Base-by-base conservation (phyloP, 768 basidiomycete genomes). In the Pisolithus orientalis region DNA sequence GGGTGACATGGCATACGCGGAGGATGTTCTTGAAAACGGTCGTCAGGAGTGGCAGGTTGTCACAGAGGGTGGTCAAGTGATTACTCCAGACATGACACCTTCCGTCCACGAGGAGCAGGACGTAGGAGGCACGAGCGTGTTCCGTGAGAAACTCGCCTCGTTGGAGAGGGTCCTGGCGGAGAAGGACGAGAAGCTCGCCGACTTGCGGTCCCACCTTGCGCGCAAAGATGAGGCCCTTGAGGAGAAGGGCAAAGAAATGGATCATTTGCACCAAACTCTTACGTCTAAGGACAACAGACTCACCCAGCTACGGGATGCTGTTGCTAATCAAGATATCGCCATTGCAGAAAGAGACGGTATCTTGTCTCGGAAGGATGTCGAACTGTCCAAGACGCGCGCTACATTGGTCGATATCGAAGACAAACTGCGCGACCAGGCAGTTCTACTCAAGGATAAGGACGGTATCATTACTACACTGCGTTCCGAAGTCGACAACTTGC, bases 141-240 rank as follows among this genome's bases (percentile, higher is more conserved):
- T 56, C 10, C 56, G 63, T 29, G 34, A 45, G 6, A 54, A 66
- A 16, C 43, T 59, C 44, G 45, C 57, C 10, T 52, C 50, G 14
- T 53, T 53, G 28, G 55, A 64, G 39, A 47, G 50, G n/a, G 52
- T 50, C 34, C 43, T 71, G 44, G 54, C 57, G 13, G 62, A 62
- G 49, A 65, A 65, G 53, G 61, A 60, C 56, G 42, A 52, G 31
- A 65, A 59, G 53, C 54, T 69, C 31, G 59, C 57, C 43, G 50
- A 27, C 14, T 54, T 70, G 32, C 59, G 63, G 25, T 31, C 54
- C 51, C 54, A 59, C 39, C 54, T 63, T 25, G 52, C 58, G 24
- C 52, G 46, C 11, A 57, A 59, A 27, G 59, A 65, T 48, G 42
- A 39, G 29, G 34, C 29, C 25, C 44, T 51, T 9, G 51, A 25